Percentiles rank a stretch among this genome's conserved stretches.
phyloP scores from a whole-genome alignment of 306 rosid genomes.

The Trifolium fragiferum region DNA sequence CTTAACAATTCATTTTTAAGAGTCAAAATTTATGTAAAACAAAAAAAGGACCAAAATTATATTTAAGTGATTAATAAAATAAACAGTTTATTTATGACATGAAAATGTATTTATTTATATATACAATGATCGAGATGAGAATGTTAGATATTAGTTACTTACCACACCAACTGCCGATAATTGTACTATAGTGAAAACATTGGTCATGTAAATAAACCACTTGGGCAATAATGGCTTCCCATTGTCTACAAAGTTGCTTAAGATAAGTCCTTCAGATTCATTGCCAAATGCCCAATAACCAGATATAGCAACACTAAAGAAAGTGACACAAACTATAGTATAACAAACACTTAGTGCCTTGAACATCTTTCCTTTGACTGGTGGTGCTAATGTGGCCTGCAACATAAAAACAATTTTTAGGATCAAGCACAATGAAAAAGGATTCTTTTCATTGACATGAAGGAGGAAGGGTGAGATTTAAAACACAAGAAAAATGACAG shows the following conservation, averaged over 20 bases:
- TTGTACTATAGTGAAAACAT: conserved; percentile 68
- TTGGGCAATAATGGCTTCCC: conserved; percentile 65
- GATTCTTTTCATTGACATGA: no score
- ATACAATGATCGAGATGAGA: background rate
- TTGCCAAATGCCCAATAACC: conserved; percentile 95
- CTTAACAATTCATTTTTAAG: no score
- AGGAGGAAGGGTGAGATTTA: no score
- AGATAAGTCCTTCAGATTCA: conserved; percentile 54
- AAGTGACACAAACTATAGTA: conserved; percentile 49
- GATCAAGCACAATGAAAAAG: no score
- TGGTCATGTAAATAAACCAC: conserved; percentile 72
- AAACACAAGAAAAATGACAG: no score
- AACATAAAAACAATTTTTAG: background rate
- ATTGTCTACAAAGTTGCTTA: conserved; percentile 59
- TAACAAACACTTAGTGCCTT: conserved; percentile 74
- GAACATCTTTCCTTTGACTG: conserved; percentile 87
- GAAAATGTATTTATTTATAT: no score
- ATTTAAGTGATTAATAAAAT: no score
- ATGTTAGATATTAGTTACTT: conserved; percentile 1
- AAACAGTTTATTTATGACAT: no score
- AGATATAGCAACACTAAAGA: conserved; percentile 69
- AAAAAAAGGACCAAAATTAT: no score
- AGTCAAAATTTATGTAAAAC: no score
- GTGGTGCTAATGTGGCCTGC: conserved; percentile 85
- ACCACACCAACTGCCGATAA: conserved; percentile 79